Conservation (phyloP, 495 filamentous ascomycete species). For the Penicillium roqueforti region DNA sequence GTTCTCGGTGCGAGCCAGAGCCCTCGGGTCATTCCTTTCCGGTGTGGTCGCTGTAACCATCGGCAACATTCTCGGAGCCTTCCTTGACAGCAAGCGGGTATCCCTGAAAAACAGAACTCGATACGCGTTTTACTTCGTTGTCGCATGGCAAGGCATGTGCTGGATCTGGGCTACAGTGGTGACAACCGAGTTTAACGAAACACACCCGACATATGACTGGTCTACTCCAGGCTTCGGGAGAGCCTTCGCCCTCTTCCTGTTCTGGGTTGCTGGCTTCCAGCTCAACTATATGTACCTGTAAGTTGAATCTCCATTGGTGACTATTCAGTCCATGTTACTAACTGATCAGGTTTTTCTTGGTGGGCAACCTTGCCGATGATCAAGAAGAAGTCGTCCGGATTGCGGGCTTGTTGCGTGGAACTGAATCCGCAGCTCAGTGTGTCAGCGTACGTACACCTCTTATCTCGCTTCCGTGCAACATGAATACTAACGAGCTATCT, state of each 20-base stretch:
- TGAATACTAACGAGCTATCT: conserved; percentile 5
- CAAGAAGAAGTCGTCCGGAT: conserved; percentile 58
- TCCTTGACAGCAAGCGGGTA: conserved; percentile 48
- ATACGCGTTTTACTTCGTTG: conserved; percentile 41
- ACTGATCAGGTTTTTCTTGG: conserved; percentile 55
- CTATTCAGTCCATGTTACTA: too few relatives aligned
- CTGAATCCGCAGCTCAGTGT: conserved; percentile 59
- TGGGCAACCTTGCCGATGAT: conserved; percentile 52
- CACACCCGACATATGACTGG: conserved; percentile 56
- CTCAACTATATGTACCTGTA: conserved; percentile 61
- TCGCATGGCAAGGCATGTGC: conserved; percentile 52
- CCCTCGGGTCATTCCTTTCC: conserved; percentile 58
- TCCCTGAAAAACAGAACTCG: conserved; percentile 47
- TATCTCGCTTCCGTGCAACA: not conserved
- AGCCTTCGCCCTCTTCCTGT: conserved; percentile 55
- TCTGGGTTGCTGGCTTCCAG: conserved; percentile 57
- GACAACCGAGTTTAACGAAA: conserved; percentile 48
- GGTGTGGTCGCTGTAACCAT: conserved; percentile 54
- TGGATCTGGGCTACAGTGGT: conserved; percentile 60
- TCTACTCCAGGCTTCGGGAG: conserved; percentile 49
- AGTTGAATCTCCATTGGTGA: conserved; percentile 11
- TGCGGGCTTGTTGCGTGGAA: conserved; percentile 55
- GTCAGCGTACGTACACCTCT: conserved; percentile 42
- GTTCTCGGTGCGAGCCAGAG: conserved; percentile 59
- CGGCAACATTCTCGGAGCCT: conserved; percentile 54